Conservation (phyloP, 1,284 basidiomycete species). For the Fomes fomentarius region DNA sequence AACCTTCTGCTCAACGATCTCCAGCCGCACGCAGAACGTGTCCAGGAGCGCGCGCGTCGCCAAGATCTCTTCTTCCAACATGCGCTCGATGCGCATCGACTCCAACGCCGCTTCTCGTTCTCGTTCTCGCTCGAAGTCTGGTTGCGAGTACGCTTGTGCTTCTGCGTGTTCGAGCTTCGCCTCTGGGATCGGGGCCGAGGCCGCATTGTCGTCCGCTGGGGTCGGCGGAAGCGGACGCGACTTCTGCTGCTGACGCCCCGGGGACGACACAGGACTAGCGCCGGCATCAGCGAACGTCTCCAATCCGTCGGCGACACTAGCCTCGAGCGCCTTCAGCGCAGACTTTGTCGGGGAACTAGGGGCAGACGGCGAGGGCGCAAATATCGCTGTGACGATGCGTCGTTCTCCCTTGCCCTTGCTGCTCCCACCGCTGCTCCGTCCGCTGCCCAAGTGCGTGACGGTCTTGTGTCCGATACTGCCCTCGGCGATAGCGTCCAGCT, state of each 20-base stretch:
- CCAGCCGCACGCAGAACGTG: slow-evolving; percentile 30
- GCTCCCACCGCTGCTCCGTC: slow-evolving; percentile 26
- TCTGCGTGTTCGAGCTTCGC: background rate
- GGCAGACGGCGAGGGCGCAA: slow-evolving; percentile 21
- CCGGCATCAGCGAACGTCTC: slow-evolving; percentile 2
- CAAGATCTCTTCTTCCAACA: slow-evolving; percentile 26
- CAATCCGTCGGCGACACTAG: background rate
- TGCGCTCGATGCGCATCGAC: slow-evolving; percentile 13
- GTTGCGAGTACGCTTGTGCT: no score
- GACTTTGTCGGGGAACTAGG: slow-evolving; percentile 3
- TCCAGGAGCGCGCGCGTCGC: slow-evolving; percentile 33
- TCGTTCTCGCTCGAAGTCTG: no score
- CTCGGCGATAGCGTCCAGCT: slow-evolving; percentile 6
- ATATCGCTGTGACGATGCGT: slow-evolving; percentile 37
- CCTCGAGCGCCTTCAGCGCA: background rate
- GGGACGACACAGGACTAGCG: background rate
- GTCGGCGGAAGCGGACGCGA: slow-evolving; percentile 5
- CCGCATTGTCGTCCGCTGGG: slow-evolving; percentile 2
- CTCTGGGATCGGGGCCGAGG: no score
- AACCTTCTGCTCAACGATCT: slow-evolving; percentile 33
- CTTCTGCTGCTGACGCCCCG: background rate
- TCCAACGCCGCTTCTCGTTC: no score
- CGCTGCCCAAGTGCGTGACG: slow-evolving; percentile 20
- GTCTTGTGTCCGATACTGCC: slow-evolving; percentile 17
- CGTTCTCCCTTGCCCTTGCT: slow-evolving; percentile 30